Base-by-base conservation (phyloP, 1,139 yeast genomes). In the Pichia sp. region DNA sequence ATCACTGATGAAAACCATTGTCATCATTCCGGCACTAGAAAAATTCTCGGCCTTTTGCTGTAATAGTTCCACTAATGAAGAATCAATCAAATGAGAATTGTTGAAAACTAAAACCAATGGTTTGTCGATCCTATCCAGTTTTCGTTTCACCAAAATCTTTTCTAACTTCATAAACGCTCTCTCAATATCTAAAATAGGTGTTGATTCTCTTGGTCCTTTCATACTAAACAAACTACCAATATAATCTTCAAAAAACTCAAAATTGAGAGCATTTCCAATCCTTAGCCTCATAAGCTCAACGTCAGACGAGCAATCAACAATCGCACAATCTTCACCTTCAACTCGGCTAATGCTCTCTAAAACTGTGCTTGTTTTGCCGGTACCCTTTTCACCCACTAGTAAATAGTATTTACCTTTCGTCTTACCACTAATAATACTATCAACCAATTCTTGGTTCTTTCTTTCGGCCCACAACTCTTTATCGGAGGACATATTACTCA, bases 31-130 rank as follows among this genome's bases (percentile, higher is more conserved):
- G 0, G 87, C 72, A 2, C 92, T 92, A 52, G 90, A 77, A 40
- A 85, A 68, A 11, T 79, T 64, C 58, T 85, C 95, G 0, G 95
- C 95, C 57, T 85, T 85, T 56, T 85, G 95, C 55, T 85, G 95
- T 39, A 85, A 64, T 40, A 85, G 66, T 55, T 85, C 95, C n/a
- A 85, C 75, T 40, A 85, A 64, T 55, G 85, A 85, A 46, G 83
- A 85, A 47, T 81, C 76, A 52, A 85, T 81, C 52, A 85, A 66
- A 58, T 85, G 95, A 0, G 86, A 72, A 58, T 81, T 81, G 59
- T 85, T 85, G 52, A 85, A 81, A 38, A 85, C 75, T 54, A 85
- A 59, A 9, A 85, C 75, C 49, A 85, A 63, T 0, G 95, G 95
- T 47, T 68, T 70, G 26, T 34, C 26, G 1, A 67, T 68, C 9